phyloP scores from a whole-genome alignment of 1,284 basidiomycete species.

The Boletellus deceptivus region DNA sequence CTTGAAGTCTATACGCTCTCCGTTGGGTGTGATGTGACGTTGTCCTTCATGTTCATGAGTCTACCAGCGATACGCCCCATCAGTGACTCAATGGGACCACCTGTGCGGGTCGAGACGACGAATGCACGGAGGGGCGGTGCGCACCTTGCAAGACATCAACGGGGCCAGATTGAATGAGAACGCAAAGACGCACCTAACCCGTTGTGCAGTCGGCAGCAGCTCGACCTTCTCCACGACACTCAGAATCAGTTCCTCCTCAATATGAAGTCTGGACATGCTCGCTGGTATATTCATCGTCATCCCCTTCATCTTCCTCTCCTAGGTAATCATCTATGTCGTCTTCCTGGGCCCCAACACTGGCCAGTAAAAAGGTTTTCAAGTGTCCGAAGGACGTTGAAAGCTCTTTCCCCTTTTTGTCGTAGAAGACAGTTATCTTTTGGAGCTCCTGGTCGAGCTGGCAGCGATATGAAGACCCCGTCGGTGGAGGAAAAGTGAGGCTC shows the following conservation, averaged over 20 bases:
- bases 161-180: not conserved
- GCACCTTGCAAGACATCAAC: conserved; percentile 17
- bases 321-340: conserved; percentile 51
- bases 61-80: conserved; percentile 48
- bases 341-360: conserved; percentile 51
- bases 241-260: conserved; percentile 31
- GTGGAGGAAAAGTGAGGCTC: conserved; percentile 37
- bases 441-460: conserved; percentile 87
- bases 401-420: conserved; percentile 74
- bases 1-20: conserved; percentile 77
- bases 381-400: conserved; percentile 60
- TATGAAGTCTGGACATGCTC: conserved; percentile 68
- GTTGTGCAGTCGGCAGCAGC: conserved; percentile 24
- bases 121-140: conserved; percentile 27
- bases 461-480: conserved; percentile 64
- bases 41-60: conserved; percentile 51
- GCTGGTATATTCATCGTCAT: conserved; percentile 53
- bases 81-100: conserved; percentile 37
- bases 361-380: conserved; percentile 65
- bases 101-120: conserved; percentile 22
- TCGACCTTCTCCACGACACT: conserved; percentile 37
- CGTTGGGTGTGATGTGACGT: conserved; percentile 41
- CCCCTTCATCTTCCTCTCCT: conserved; percentile 64
- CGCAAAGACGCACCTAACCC: conserved; percentile 23
- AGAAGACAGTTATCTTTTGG: conserved; percentile 82